phyloP scores from a whole-genome alignment of 164 flowering plant species.

The Berberis thunbergii region DNA sequence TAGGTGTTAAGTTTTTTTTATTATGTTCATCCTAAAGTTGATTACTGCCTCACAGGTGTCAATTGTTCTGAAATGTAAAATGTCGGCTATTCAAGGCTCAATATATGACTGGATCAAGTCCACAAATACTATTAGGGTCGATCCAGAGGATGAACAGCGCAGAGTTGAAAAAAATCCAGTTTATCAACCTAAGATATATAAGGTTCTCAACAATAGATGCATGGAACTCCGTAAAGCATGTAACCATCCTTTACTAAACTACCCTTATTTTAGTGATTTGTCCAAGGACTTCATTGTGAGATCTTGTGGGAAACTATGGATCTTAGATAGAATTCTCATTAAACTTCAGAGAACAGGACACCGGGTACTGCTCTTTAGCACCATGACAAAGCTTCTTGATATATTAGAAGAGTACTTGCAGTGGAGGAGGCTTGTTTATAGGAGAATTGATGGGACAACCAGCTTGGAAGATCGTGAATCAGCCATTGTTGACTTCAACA shows the following conservation, averaged over 20 bases:
- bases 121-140: slow-evolving; percentile 88
- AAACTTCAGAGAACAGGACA: slow-evolving; percentile 94
- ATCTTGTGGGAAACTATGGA: slow-evolving; percentile 96
- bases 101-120: slow-evolving; percentile 97
- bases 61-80: slow-evolving; percentile 76
- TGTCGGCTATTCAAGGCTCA: slow-evolving; percentile 93
- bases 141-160: slow-evolving; percentile 85
- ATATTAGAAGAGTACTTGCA: slow-evolving; percentile 91
- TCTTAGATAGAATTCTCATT: slow-evolving; percentile 85
- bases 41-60: slow-evolving; percentile 57
- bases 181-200: slow-evolving; percentile 65
- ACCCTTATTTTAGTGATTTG: slow-evolving; percentile 72
- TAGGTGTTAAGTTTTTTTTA: neutral
- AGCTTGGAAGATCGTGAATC: slow-evolving; percentile 96
- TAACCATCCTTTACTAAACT: slow-evolving; percentile 96
- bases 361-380: slow-evolving; percentile 89
- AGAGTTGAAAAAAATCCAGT: slow-evolving; percentile 62
- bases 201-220: slow-evolving; percentile 75
- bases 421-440: slow-evolving; percentile 78
- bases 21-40: slow-evolving; percentile 3
- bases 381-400: slow-evolving; percentile 98
- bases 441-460: slow-evolving; percentile 96
- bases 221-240: slow-evolving; percentile 97
- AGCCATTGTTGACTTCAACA: slow-evolving; percentile 89
- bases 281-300: slow-evolving; percentile 85